Conservation (phyloP, 192 early-diverging fungal species). For the Coemansia nantahalensis region DNA sequence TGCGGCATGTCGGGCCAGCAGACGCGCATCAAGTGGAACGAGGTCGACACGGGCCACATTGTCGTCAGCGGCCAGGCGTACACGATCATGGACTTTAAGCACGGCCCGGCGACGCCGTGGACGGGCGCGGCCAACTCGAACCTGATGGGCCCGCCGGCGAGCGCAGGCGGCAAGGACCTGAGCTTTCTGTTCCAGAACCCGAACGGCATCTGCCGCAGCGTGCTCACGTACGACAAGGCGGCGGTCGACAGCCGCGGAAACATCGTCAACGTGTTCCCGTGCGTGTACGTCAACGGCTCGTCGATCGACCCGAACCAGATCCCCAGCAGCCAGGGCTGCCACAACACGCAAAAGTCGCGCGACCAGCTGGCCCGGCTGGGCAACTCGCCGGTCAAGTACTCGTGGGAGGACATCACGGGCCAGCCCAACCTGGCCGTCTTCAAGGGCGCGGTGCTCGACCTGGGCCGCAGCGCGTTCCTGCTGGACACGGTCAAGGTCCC, state of each 20-base stretch:
- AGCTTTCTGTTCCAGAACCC: conserved; percentile 77
- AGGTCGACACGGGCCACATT: conserved; percentile 55
- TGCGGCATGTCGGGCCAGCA: conserved; percentile 53
- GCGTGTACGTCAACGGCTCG: conserved; percentile 58
- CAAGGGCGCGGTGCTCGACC: conserved; percentile 75
- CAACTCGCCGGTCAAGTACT: conserved; percentile 60
- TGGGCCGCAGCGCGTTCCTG: conserved; percentile 61
- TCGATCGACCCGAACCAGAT: conserved; percentile 49
- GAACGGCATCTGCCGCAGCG: conserved; percentile 63
- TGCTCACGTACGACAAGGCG: conserved; percentile 37
- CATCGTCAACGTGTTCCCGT: conserved; percentile 69
- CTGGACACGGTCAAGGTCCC: conserved; percentile 53
- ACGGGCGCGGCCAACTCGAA: conserved; percentile 49
- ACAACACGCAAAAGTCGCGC: conserved; percentile 54
- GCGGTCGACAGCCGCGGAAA: conserved; percentile 32
- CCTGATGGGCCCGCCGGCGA: conserved; percentile 56
- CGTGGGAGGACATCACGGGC: conserved; percentile 62
- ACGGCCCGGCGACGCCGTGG: conserved; percentile 48
- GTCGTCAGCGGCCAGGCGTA: conserved; percentile 65
- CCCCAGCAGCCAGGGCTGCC: conserved; percentile 58
- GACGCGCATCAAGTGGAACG: conserved; percentile 53
- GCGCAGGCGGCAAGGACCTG: conserved; percentile 68
- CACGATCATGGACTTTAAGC: conserved; percentile 59
- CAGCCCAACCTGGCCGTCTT: conserved; percentile 66
- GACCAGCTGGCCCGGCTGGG: conserved; percentile 41